Conservation (phyloP, 2,329 filamentous ascomycete species). For the Penicillium hesseltinei region DNA sequence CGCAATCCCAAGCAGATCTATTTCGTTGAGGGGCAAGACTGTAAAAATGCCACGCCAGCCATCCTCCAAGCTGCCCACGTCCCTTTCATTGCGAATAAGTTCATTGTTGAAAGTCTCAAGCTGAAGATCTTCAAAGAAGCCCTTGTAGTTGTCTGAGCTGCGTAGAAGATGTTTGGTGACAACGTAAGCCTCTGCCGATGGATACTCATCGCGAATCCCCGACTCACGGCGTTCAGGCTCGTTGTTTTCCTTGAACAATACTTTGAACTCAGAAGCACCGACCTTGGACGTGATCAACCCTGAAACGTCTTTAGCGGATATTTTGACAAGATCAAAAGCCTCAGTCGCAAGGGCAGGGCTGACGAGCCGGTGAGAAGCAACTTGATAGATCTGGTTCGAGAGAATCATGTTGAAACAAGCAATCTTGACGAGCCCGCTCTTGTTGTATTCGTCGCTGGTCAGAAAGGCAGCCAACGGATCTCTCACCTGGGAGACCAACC, state of each 20-base stretch:
- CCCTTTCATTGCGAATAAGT: constrained; percentile 25
- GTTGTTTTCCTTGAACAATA: constrained; percentile 48
- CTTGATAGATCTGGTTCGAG: constrained; percentile 39
- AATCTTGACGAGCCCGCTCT: constrained; percentile 22
- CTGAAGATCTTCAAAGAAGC: constrained; percentile 47
- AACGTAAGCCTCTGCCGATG: constrained; percentile 48
- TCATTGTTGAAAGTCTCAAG: constrained; percentile 27
- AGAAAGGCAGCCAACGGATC: constrained; percentile 30
- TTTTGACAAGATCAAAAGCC: constrained; percentile 33
- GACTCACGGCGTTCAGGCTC: constrained; percentile 43
- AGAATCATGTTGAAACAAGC: constrained; percentile 37
- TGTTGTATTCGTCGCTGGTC: constrained; percentile 16
- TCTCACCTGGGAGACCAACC: constrained; percentile 41
- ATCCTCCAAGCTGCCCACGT: constrained; percentile 36
- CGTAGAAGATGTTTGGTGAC: constrained; percentile 47
- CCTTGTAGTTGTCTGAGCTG: constrained; percentile 26
- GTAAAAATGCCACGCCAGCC: constrained; percentile 50
- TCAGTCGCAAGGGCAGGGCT: constrained; percentile 22
- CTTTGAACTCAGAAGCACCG: constrained; percentile 39
- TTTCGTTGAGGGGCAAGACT: constrained; percentile 53
- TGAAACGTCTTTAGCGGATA: constrained; percentile 39
- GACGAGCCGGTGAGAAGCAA: constrained; percentile 37
- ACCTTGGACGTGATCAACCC: constrained; percentile 31
- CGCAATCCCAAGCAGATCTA: constrained; percentile 52
- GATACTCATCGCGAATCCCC: constrained; percentile 48